Base-by-base conservation (phyloP, 371 early-diverging fungal species). In the Rhizopus stolonifer region DNA sequence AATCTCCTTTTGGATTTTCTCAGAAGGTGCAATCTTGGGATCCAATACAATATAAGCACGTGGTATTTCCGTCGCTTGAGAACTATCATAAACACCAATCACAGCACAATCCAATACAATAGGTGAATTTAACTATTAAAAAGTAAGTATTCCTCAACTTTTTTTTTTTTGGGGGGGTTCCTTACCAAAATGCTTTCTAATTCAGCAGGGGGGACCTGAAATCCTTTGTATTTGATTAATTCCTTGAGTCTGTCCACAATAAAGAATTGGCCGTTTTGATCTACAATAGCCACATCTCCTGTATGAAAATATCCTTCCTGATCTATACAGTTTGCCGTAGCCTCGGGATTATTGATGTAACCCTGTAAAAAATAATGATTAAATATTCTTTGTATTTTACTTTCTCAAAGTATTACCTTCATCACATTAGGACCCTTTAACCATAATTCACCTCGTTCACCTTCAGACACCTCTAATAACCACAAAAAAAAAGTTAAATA, bases 341-440 rank as follows among this genome's bases (percentile, higher is more conserved):
- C 91, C 47, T 85, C 56, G 15, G 75, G 70, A 45, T 84, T 84
- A 50, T 86, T 82, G 18, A 82, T 65, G 44, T 90, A 87, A 0
- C 86, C 88, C 58, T 78, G 11, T 1, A 38, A 33, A 36, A 4
- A 49, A 80, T 83, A 79, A 22, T 79, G 59, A 40, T n/a, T n/a
- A n/a, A n/a, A n/a, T n/a, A n/a, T n/a, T n/a, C n/a, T n/a, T n/a
- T n/a, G n/a, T n/a, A n/a, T n/a, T n/a, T n/a, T n/a, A n/a, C n/a
- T n/a, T n/a, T n/a, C n/a, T n/a, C n/a, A n/a, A n/a, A n/a, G n/a
- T n/a, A 15, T 25, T 53, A 55, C 72, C 63, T 77, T 74, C 91
- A 91, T 91, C 17, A 91, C 67, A 61, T 89, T 92, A 4, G 93
- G 89, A 0, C 95, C 92, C 19, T 86, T 82, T 21, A 93, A 45